Evolutionary conservation across 2,329 filamentous ascomycete species (phyloP).

Genomic region (Cryphonectria carpinicola): DNA sequence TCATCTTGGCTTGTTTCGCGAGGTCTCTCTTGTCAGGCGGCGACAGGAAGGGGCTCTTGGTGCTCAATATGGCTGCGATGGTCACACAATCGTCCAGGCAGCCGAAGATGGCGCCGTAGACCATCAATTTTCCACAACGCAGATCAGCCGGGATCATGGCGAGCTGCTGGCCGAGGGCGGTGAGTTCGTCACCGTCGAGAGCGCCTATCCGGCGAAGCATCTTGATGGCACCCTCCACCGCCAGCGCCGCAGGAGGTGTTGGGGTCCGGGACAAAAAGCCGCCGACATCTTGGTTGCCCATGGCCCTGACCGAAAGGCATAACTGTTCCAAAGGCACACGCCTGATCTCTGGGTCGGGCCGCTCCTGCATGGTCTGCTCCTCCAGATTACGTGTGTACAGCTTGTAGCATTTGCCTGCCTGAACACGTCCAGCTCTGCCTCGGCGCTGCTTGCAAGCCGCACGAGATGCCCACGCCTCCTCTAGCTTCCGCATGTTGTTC

Average conservation of each 20-base stretch:
- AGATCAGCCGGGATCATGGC: slow-evolving; percentile 94
- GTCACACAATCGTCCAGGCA: slow-evolving; percentile 88
- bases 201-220: slow-evolving; percentile 86
- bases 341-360: slow-evolving; percentile 91
- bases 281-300: slow-evolving; percentile 84
- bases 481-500: slow-evolving; percentile 91
- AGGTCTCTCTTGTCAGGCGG: slow-evolving; percentile 83
- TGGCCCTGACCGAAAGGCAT: slow-evolving; percentile 91
- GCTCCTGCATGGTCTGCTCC: slow-evolving; percentile 76
- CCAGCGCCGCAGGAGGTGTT: slow-evolving; percentile 82
- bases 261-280: slow-evolving; percentile 83
- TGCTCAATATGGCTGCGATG: slow-evolving; percentile 90
- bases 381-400: slow-evolving; percentile 89
- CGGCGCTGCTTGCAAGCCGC: slow-evolving; percentile 94
- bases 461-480: slow-evolving; percentile 92
- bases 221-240: slow-evolving; percentile 82
- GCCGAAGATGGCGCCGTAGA: slow-evolving; percentile 91
- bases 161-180: slow-evolving; percentile 89
- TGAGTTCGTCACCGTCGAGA: slow-evolving; percentile 82
- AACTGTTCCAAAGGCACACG: slow-evolving; percentile 92
- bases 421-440: slow-evolving; percentile 90
- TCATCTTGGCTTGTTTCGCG: slow-evolving; percentile 73
- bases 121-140: slow-evolving; percentile 90
- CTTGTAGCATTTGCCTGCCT: slow-evolving; percentile 92
- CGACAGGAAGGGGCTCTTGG: slow-evolving; percentile 82